Base-by-base conservation (phyloP, 2,329 filamentous ascomycete genomes). In the Trichothecium roseum region DNA sequence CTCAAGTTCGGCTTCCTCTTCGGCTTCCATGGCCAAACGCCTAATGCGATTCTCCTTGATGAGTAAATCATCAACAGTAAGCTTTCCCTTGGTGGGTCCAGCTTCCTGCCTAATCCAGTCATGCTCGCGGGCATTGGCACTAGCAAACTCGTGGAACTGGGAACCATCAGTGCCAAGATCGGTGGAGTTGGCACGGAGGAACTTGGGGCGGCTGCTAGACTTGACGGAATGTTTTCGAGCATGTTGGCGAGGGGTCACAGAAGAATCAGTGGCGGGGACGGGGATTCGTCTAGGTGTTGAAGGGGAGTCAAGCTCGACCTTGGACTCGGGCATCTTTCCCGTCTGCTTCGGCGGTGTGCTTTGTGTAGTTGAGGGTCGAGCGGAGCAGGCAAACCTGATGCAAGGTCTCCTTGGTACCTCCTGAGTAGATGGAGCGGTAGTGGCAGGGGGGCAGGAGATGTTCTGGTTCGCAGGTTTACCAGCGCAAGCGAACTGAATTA, bases 81-180 rank as follows among this genome's bases (percentile, higher is more conserved):
- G 68, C 50, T 84, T 86, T 34, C 70, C 70, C 37, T 70, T 69
- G 44, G 77, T 66, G 22, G 74, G 72, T 7, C 72, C 68, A 24
- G 74, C 66, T 48, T 84, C 81, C 37, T 81, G 77, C 13, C 66
- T 66, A 20, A 93, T 84, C 91, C 91, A 98, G 48, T 94, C 88
- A 39, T 95, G 88, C 42, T 91, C 83, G 39, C 85, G 77, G 28
- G 81, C 69, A 39, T 78, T 71, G 34, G 84, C 87, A 53, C 82
- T 87, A 30, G 85, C 89, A 55, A 96, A 96, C 50, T 94, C 89
- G 54, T 95, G 85, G 53, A 95, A 96, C 33, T 64, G 76, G 52
- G 63, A 77, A 18, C 68, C 66, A 42, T 80, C 73, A 28, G 63
- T 64, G 27, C 62, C 59, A 30, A 75, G 50, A 34, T 75, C 72